phyloP scores from a whole-genome alignment of 2,329 filamentous ascomycete genomes.

The Nakataea oryzae region DNA sequence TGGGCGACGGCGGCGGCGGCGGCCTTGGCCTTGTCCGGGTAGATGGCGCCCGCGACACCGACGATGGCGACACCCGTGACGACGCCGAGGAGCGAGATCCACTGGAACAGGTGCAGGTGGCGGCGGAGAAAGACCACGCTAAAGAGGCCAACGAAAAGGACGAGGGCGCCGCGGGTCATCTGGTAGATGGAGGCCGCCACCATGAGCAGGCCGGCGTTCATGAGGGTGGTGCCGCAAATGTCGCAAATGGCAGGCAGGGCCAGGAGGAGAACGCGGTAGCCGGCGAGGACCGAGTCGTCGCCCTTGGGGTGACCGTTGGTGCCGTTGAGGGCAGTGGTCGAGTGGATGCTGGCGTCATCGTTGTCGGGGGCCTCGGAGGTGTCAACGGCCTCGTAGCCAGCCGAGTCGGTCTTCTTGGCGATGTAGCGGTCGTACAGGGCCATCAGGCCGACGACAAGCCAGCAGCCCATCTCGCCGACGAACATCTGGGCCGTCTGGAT shows the following conservation, averaged over 20 bases:
- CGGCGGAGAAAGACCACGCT: conserved; percentile 83
- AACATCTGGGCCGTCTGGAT: conserved; percentile 98
- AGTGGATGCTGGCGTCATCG: conserved; percentile 32
- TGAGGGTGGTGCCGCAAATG: conserved; percentile 88
- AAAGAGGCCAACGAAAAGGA: conserved; percentile 92
- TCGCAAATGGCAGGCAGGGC: conserved; percentile 86
- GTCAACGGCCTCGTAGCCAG: conserved; percentile 58
- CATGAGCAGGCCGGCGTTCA: conserved; percentile 92
- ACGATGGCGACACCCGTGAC: conserved; percentile 83
- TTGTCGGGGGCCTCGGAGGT: conserved; percentile 31
- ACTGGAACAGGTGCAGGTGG: conserved; percentile 78
- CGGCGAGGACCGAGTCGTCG: conserved; percentile 51
- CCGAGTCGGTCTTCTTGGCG: conserved; percentile 26
- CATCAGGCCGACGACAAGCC: conserved; percentile 72
- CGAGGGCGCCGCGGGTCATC: conserved; percentile 92
- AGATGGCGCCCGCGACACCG: conserved; percentile 78
- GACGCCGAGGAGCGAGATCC: conserved; percentile 78
- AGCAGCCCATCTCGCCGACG: conserved; percentile 89
- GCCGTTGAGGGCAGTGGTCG: conserved; percentile 30
- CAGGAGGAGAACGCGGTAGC: conserved; percentile 63
- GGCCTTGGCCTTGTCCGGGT: conserved; percentile 41
- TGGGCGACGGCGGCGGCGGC: conserved; percentile 12
- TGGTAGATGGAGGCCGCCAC: conserved; percentile 95
- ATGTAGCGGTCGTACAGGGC: conserved; percentile 52
- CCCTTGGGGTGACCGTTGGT: conserved; percentile 33